Evolutionary conservation across 352 stramenopile genomes (phyloP).

Genomic region (Pythium sp.): DNA sequence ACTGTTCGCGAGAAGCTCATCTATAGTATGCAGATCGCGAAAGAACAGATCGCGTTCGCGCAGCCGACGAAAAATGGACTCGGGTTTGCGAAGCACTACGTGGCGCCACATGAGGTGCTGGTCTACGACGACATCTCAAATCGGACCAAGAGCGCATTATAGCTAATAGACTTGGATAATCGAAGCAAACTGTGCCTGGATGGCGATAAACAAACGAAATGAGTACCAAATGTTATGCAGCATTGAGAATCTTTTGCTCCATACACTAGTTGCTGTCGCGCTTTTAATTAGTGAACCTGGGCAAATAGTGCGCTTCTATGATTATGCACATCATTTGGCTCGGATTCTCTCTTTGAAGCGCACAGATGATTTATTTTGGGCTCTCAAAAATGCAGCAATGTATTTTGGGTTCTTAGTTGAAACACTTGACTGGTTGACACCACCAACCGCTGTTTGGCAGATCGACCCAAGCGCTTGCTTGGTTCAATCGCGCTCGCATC

Average conservation of each 20-base stretch:
- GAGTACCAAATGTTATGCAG: no score
- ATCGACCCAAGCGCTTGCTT: not conserved
- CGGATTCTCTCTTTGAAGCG: not conserved
- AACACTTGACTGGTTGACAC: conserved; percentile 5
- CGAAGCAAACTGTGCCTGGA: no score
- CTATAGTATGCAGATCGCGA: conserved; percentile 61
- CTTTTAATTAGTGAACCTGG: not conserved
- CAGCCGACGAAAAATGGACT: conserved; percentile 70
- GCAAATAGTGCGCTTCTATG: not conserved
- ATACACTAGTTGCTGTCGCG: no score
- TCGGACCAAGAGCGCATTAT: not conserved
- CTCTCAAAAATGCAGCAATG: not conserved
- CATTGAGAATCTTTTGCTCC: no score
- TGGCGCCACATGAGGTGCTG: conserved; percentile 43
- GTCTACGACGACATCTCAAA: conserved; percentile 36
- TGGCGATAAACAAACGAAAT: no score
- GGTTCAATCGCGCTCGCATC: conserved; percentile 2
- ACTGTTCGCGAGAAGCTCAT: conserved; percentile 62
- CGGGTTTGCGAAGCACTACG: conserved; percentile 57
- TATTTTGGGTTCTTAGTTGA: not conserved
- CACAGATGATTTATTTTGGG: conserved; percentile 1
- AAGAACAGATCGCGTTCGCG: conserved; percentile 55
- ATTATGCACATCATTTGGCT: not conserved
- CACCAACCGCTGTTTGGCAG: not conserved
- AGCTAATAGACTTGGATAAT: not conserved